phyloP scores from a whole-genome alignment of 805 yeast genomes.

The Saccharomyces cerevisiae region DNA sequence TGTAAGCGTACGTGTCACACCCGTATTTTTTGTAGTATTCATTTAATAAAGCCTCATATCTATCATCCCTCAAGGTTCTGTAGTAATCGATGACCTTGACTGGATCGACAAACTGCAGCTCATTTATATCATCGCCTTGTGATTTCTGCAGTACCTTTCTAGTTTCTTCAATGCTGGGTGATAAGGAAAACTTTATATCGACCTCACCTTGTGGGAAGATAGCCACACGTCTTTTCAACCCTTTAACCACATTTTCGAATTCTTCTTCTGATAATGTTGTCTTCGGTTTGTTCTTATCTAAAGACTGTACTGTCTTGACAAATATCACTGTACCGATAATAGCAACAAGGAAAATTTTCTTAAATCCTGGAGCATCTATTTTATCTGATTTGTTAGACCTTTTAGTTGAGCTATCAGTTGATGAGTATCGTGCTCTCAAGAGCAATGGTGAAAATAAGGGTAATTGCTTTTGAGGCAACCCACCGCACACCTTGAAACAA shows the following conservation, averaged over 20 bases:
- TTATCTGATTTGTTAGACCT: conserved; percentile 2
- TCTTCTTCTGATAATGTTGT: conserved; percentile 30
- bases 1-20: conserved; percentile 19
- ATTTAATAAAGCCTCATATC: conserved; percentile 46
- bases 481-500: background rate
- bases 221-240: conserved; percentile 43
- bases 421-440: background rate
- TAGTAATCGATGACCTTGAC: conserved; percentile 40
- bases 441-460: background rate
- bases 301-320: conserved; percentile 32
- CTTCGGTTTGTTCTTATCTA: conserved; percentile 31
- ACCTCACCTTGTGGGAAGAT: conserved; percentile 36
- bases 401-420: background rate
- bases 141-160: conserved; percentile 9
- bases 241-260: conserved; percentile 39
- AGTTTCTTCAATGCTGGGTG: conserved; percentile 14
- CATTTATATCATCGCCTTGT: conserved; percentile 6
- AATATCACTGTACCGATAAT: conserved; percentile 39
- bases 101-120: conserved; percentile 42
- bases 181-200: conserved; percentile 35
- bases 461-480: background rate
- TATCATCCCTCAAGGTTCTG: conserved; percentile 35
- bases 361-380: conserved; percentile 32
- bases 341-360: conserved; percentile 36
- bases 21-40: conserved; percentile 30